These are phyloP conservation scores for Penicillium diatomitis DNA, from an alignment of 495 filamentous ascomycete genomes.

Conservation along the genomic window DNA sequence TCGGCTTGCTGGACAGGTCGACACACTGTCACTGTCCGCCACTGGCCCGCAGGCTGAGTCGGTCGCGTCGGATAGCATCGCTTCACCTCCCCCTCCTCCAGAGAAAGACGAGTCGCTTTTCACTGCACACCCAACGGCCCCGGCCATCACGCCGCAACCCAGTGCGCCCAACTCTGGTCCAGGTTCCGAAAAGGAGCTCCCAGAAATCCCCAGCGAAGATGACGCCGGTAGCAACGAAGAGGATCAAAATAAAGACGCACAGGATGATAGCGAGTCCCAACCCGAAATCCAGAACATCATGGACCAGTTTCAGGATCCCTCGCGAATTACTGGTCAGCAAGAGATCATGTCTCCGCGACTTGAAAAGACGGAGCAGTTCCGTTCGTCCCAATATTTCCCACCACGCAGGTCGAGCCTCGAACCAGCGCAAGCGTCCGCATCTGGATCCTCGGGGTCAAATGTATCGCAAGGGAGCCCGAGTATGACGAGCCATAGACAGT, in stretches of 20 bases:
- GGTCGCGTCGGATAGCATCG: conserved; percentile 12
- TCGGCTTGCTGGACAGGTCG: conserved; percentile 24
- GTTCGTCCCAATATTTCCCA: conserved; percentile 58
- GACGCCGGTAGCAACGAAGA: conserved; percentile 40
- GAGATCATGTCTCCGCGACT: conserved; percentile 78
- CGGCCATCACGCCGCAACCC: conserved; percentile 10
- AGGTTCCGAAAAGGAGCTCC: conserved; percentile 41
- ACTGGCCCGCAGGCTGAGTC: conserved; percentile 9
- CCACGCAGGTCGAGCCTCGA: conserved; percentile 81
- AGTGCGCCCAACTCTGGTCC: conserved; percentile 36
- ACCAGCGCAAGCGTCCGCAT: conserved; percentile 32
- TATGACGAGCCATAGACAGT: conserved; percentile 9
- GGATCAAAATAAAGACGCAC: conserved; percentile 39
- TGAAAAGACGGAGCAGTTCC: conserved; percentile 60
- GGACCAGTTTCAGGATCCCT: conserved; percentile 66
- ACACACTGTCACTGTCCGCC: conserved; percentile 27
- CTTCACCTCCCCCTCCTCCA: conserved; percentile 33
- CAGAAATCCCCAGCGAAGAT: conserved; percentile 45
- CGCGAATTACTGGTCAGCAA: conserved; percentile 54
- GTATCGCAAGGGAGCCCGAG: conserved; percentile 1
- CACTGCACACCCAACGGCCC: conserved; percentile 51
- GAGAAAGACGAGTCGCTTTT: conserved; percentile 50
- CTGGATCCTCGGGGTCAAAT: conserved; percentile 6
- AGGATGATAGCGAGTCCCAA: conserved; percentile 55
- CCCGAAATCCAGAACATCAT: conserved; percentile 95